phyloP scores from a whole-genome alignment of 140 eudicot genomes.

The Stevia rebaudiana region DNA sequence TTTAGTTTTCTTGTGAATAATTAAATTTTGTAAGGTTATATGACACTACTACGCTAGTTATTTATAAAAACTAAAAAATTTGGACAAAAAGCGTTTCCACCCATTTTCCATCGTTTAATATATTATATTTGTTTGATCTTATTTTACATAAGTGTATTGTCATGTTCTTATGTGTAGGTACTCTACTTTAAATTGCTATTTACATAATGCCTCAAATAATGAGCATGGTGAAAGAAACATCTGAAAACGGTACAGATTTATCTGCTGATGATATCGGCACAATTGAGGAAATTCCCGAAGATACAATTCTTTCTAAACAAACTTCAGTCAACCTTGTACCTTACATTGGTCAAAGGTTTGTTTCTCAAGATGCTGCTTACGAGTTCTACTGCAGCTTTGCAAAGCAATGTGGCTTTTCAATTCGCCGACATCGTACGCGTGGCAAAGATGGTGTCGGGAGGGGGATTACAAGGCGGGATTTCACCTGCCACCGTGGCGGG shows the following conservation, averaged over 20 bases:
- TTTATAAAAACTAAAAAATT: background rate
- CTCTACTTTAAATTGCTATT: background rate
- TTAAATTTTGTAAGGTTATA: background rate
- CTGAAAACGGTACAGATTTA: conserved; percentile 68
- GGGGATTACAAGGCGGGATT: conserved; percentile 83
- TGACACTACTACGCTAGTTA: background rate
- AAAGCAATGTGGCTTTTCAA: conserved; percentile 81
- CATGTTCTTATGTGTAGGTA: conserved; percentile 16
- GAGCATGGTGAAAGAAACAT: conserved; percentile 43
- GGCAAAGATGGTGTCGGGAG: conserved; percentile 90
- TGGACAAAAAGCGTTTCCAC: background rate
- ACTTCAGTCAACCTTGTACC: conserved; percentile 75
- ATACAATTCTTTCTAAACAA: conserved; percentile 66
- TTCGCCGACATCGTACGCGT: conserved; percentile 77
- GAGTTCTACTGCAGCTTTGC: conserved; percentile 87
- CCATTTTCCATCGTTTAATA: background rate
- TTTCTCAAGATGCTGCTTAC: conserved; percentile 90
- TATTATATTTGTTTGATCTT: conserved; percentile 4
- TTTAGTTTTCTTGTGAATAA: background rate
- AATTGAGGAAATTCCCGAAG: conserved; percentile 69
- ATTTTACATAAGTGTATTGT: background rate
- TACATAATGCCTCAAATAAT: conserved; percentile 31
- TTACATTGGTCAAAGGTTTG: conserved; percentile 78
- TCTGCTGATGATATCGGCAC: conserved; percentile 76
- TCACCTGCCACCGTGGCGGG: conserved; percentile 86